Evolutionary conservation across 1,284 basidiomycete genomes (phyloP).

Genomic region (Marasmius oreades): DNA sequence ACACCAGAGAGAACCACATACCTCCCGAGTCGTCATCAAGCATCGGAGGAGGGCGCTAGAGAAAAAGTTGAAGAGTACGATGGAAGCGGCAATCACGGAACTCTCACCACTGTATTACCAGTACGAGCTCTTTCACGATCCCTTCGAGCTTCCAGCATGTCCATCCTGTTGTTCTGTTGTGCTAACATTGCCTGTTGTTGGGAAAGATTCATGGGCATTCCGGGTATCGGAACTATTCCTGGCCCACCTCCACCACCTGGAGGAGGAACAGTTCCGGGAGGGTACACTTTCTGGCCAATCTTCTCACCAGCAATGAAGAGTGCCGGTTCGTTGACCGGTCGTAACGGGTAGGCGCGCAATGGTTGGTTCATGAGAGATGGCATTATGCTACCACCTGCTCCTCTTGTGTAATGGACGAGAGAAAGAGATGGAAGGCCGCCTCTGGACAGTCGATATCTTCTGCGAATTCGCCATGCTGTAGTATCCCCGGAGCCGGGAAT

Average conservation of each 20-base stretch:
- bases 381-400: conserved; percentile 55
- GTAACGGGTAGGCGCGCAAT: conserved; percentile 65
- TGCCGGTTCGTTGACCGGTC: conserved; percentile 56
- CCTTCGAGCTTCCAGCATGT: conserved; percentile 57
- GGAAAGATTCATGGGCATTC: conserved; percentile 23
- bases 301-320: conserved; percentile 70
- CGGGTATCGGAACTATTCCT: conserved; percentile 28
- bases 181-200: conserved; percentile 63
- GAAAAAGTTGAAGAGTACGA: background rate
- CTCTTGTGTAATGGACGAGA: conserved; percentile 70
- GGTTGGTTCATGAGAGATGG: conserved; percentile 54
- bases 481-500: conserved; percentile 59
- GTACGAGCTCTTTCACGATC: conserved; percentile 37
- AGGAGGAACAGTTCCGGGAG: conserved; percentile 30
- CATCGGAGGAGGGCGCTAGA: conserved; percentile 34
- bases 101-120: conserved; percentile 27
- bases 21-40: conserved; percentile 67
- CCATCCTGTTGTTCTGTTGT: conserved; percentile 69
- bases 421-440: conserved; percentile 67
- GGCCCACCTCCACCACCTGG: too few species aligned
- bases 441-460: conserved; percentile 66
- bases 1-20: conserved; percentile 29
- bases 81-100: conserved; percentile 11
- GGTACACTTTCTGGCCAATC: conserved; percentile 57
- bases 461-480: conserved; percentile 58